Percentiles rank a stretch among this genome's conserved stretches.
Evolutionary conservation across 345 rosid species (phyloP).

Genomic region (Brassica incana): DNA sequence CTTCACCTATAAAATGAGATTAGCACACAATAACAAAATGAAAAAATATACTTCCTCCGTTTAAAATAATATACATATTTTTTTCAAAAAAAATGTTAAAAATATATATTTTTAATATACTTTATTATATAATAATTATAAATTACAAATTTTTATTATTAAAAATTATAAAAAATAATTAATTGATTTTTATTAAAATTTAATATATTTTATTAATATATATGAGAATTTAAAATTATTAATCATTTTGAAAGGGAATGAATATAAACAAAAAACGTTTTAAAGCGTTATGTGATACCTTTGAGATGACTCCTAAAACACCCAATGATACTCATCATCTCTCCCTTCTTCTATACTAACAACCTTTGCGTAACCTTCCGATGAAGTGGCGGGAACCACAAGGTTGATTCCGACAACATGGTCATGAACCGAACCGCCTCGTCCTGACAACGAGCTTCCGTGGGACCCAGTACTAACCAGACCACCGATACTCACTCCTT

Average conservation of each 20-base stretch:
- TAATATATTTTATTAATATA: too few relatives aligned
- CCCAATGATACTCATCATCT: conserved; percentile 72
- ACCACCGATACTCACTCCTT: conserved; percentile 81
- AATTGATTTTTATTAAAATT: too few relatives aligned
- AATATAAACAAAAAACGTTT: not conserved
- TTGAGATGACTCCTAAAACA: conserved; percentile 72
- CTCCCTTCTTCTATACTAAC: conserved; percentile 44
- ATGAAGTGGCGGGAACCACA: conserved; percentile 52
- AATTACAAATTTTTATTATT: too few relatives aligned
- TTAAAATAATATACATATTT: too few relatives aligned
- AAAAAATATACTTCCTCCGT: too few relatives aligned
- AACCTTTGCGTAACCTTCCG: conserved; percentile 68
- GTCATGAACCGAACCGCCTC: conserved; percentile 90
- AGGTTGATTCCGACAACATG: conserved; percentile 71
- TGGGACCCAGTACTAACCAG: conserved; percentile 80
- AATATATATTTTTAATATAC: too few relatives aligned
- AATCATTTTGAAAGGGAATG: not conserved
- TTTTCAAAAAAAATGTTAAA: too few relatives aligned
- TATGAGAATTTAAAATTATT: too few relatives aligned
- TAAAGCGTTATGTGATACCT: conserved; percentile 49
- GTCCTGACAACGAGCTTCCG: conserved; percentile 93
- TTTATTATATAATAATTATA: too few relatives aligned
- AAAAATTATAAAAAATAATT: too few relatives aligned
- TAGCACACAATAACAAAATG: not conserved
- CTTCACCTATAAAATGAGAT: conserved; percentile 50